Base-by-base conservation (phyloP, 2,329 filamentous ascomycete species). In the Raffaelea arxii region DNA sequence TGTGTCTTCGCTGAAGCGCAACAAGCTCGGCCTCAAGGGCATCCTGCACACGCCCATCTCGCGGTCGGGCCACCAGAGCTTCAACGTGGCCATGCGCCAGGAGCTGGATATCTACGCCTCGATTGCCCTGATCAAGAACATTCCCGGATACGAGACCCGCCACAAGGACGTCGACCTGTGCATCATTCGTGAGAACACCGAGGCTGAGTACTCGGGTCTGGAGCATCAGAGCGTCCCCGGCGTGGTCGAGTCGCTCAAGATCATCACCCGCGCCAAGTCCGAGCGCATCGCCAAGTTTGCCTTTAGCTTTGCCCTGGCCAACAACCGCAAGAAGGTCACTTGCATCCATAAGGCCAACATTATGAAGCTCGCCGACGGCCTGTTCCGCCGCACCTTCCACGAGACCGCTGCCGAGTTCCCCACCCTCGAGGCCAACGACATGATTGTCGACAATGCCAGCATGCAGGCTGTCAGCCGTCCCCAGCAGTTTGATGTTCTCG, bases 331-430 rank as follows among this genome's bases (percentile, higher is more conserved):
- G 78, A 97, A 97, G 85, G 88, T 98, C 49, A 97, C 92, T 57
- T 96, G 91, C 75, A 97, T 98, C 65, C 92, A 98, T 84, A 98
- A 98, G 80, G 92, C 92, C 72, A 98, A 98, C 79, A 98, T 98
- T 75, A 98, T 98, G 92, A 98, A 98, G 80, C 79, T 98, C 50
- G 91, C 90, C 66, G 92, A 98, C 60, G 92, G 92, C 70, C 86
- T 98, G 48, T 98, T 98, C 87, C 86, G 92, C 67, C 91, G 83
- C 74, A 97, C 92, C 58, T 94, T 97, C 78, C 88, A 94, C 75
- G 78, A 82, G 62, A 82, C 92, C 57, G 86, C 89, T 56, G 86
- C 94, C 75, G 88, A 95, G 68, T 98, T 92, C 75, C 91, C 92
- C 50, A 94, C 87, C 53, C 78, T 98, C 59, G 86, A 96, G 76